phyloP scores from a whole-genome alignment of 768 basidiomycete genomes.

The Lyophyllum atratum region DNA sequence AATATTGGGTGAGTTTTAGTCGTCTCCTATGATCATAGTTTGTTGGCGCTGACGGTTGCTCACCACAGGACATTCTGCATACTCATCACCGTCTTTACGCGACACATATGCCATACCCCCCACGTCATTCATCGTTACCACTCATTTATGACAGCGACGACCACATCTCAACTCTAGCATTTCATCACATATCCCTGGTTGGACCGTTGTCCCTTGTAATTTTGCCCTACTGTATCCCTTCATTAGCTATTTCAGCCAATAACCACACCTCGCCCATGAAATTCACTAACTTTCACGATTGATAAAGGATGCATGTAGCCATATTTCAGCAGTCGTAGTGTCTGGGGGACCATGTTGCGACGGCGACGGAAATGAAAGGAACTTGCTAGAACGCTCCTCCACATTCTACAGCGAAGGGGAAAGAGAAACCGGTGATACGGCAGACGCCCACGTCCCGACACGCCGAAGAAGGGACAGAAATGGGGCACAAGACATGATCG shows the following conservation, averaged over 20 bases:
- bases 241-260: neutral
- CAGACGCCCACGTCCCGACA: neutral
- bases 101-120: neutral
- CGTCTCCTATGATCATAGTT: neutral
- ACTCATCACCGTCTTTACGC: conserved; percentile 4
- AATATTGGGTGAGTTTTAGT: neutral
- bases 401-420: neutral
- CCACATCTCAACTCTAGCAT: neutral
- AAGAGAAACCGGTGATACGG: neutral
- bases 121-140: neutral
- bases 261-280: neutral
- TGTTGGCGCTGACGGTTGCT: neutral
- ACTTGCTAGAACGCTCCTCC: neutral
- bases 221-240: neutral
- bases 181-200: neutral
- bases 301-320: too few relatives aligned
- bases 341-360: neutral
- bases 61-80: conserved; percentile 5
- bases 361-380: neutral
- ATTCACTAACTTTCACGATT: neutral
- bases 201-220: conserved; percentile 2
- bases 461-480: neutral
- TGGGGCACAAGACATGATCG: neutral
- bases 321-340: neutral
- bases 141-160: conserved; percentile 5